Evolutionary conservation across 768 basidiomycete genomes (phyloP).

Genomic region (Glaciozyma antarctica): DNA sequence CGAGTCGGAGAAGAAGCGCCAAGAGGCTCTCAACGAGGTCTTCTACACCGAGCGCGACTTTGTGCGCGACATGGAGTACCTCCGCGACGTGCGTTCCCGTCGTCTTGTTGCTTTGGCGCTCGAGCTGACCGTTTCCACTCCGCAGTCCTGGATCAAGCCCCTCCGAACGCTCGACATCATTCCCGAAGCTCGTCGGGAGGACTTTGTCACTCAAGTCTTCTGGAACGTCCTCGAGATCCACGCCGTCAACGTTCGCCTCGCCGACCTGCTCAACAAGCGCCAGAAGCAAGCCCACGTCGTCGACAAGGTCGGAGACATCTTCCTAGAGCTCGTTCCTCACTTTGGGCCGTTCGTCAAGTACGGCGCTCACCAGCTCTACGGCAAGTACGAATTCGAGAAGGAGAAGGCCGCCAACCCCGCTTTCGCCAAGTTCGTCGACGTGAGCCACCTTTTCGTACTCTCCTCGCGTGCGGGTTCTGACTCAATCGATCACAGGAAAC

Average conservation of each 20-base stretch:
- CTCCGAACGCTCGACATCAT: slow-evolving; percentile 69
- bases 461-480: background rate
- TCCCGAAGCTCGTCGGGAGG: slow-evolving; percentile 60
- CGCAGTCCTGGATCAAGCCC: slow-evolving; percentile 78
- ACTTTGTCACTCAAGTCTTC: slow-evolving; percentile 88
- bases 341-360: slow-evolving; percentile 91
- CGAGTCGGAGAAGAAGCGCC: slow-evolving; percentile 85
- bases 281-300: slow-evolving; percentile 94
- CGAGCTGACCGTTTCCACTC: background rate
- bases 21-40: slow-evolving; percentile 97
- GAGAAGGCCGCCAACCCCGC: slow-evolving; percentile 87
- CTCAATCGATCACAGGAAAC: slow-evolving; percentile 50
- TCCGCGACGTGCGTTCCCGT: slow-evolving; percentile 64
- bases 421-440: slow-evolving; percentile 93
- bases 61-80: slow-evolving; percentile 93
- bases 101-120: slow-evolving; percentile 3
- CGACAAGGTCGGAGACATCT: slow-evolving; percentile 79
- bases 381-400: slow-evolving; percentile 98
- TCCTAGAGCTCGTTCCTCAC: slow-evolving; percentile 72
- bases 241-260: slow-evolving; percentile 76
- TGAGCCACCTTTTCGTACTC: slow-evolving; percentile 42
- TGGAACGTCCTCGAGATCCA: slow-evolving; percentile 97
- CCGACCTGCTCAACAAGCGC: slow-evolving; percentile 85
- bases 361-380: slow-evolving; percentile 91
- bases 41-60: slow-evolving; percentile 91